phyloP scores from a whole-genome alignment of 345 rosid genomes.

The Aegle marmelos region DNA sequence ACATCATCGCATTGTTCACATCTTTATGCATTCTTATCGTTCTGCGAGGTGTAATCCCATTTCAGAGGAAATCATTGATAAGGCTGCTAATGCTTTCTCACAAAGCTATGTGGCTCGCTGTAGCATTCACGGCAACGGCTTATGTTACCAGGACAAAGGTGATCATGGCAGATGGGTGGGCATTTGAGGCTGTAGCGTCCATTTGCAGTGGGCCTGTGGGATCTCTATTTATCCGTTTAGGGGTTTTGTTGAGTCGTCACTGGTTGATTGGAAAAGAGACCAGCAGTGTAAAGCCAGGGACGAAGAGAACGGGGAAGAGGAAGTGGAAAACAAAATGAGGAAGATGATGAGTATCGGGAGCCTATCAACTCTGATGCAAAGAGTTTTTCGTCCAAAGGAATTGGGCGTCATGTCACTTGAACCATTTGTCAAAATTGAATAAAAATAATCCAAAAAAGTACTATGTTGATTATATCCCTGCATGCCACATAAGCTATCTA shows the following conservation, averaged over 20 bases:
- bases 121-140: constrained; percentile 35
- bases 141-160: constrained; percentile 26
- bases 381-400: neutral
- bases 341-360: no score
- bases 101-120: constrained; percentile 34
- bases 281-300: no score
- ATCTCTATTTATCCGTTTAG: constrained; percentile 8
- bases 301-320: neutral
- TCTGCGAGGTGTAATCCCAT: constrained; percentile 31
- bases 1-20: constrained; percentile 39
- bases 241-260: constrained; percentile 4
- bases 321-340: neutral
- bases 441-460: no score
- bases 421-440: neutral
- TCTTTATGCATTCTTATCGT: constrained; percentile 29
- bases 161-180: constrained; percentile 24
- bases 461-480: no score
- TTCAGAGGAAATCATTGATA: constrained; percentile 12
- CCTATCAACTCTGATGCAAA: neutral
- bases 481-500: no score
- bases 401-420: neutral
- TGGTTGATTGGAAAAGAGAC: constrained; percentile 14
- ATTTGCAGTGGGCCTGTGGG: constrained; percentile 9
- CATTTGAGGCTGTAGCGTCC: constrained; percentile 6
- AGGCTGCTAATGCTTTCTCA: constrained; percentile 23